Evolutionary conservation across 257 asterid genomes (phyloP).

Genomic region (Coffea eugenioides): DNA sequence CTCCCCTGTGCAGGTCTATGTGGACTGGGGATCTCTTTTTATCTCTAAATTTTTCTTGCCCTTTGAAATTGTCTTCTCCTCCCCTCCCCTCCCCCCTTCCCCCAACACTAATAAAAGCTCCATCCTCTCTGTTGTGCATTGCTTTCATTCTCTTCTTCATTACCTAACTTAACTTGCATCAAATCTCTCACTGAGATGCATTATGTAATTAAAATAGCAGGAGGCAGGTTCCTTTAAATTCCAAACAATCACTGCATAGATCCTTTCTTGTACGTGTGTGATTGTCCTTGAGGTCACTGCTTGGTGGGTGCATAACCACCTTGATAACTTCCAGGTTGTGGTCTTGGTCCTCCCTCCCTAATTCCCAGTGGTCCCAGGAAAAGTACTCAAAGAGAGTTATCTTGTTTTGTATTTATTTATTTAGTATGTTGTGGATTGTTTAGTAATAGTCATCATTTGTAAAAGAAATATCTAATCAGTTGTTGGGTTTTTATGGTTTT

Average conservation of each 20-base stretch:
- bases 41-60: background rate
- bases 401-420: background rate
- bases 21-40: background rate
- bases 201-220: background rate
- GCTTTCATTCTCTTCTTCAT: background rate
- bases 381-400: background rate
- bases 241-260: background rate
- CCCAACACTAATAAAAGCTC: no score
- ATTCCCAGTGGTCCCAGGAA: background rate
- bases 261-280: background rate
- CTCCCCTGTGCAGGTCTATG: background rate
- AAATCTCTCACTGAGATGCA: background rate
- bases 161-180: background rate
- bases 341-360: background rate
- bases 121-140: background rate
- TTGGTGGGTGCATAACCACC: background rate
- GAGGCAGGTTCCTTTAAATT: background rate
- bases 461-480: background rate
- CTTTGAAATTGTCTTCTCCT: background rate
- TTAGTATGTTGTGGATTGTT: background rate
- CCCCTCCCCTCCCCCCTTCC: no score
- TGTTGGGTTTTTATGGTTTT: background rate
- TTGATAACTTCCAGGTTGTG: background rate
- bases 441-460: background rate
- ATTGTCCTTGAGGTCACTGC: background rate